phyloP scores from a whole-genome alignment of 2,329 filamentous ascomycete species.

The Colletotrichum gigasporum region DNA sequence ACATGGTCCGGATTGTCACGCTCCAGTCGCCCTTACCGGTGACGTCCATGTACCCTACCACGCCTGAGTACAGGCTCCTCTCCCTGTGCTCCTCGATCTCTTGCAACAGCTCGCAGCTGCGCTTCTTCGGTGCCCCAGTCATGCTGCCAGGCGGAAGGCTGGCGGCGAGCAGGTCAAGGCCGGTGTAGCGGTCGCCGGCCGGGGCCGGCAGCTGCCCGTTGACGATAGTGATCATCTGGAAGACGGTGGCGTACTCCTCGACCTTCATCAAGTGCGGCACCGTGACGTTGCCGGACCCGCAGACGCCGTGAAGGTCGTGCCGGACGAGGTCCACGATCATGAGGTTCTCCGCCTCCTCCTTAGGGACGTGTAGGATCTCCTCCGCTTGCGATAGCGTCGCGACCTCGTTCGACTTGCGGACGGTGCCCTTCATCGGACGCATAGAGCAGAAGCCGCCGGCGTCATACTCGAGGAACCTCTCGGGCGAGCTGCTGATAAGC shows the following conservation, averaged over 20 bases:
- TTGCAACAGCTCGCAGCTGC: conserved; percentile 84
- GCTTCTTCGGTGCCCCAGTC: conserved; percentile 95
- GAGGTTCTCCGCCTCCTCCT: conserved; percentile 94
- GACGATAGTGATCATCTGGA: conserved; percentile 90
- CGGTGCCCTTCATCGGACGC: conserved; percentile 95
- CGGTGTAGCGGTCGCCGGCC: conserved; percentile 56
- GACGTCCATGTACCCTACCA: conserved; percentile 89
- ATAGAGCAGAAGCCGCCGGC: conserved; percentile 73
- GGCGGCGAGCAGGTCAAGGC: conserved; percentile 79
- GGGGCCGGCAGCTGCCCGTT: conserved; percentile 68
- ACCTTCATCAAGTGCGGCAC: conserved; percentile 85
- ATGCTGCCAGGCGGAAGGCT: conserved; percentile 91
- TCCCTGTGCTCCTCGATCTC: conserved; percentile 71
- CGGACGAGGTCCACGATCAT: conserved; percentile 99
- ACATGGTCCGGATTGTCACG: conserved; percentile 87
- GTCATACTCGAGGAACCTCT: conserved; percentile 79
- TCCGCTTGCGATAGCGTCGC: conserved; percentile 78
- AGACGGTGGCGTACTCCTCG: conserved; percentile 91
- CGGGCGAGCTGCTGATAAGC: conserved; percentile 84
- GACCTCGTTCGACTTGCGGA: conserved; percentile 75
- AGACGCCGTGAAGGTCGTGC: conserved; percentile 89
- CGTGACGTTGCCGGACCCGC: conserved; percentile 75
- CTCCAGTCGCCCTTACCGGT: conserved; percentile 89
- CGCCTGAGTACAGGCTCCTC: conserved; percentile 85
- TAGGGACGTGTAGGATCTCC: conserved; percentile 78